These are phyloP conservation scores for Neonectria punicea DNA, from an alignment of 2,329 filamentous ascomycete species.

Conservation along the genomic window DNA sequence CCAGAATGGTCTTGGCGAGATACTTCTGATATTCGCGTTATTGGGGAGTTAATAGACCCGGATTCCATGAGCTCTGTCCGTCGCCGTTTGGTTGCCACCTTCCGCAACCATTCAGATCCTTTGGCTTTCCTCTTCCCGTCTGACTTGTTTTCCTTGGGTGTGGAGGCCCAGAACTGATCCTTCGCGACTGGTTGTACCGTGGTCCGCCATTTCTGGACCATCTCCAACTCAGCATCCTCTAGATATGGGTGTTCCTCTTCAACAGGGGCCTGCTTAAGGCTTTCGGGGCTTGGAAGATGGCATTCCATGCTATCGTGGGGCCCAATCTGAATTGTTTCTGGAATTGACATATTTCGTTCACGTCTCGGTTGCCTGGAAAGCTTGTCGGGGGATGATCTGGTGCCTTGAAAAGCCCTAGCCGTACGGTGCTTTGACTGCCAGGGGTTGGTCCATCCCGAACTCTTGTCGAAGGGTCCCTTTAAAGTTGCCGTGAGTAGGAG, in stretches of 20 bases:
- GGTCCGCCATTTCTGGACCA: slow-evolving; percentile 49
- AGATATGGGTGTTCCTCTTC: slow-evolving; percentile 44
- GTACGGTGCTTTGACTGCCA: slow-evolving; percentile 47
- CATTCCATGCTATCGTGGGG: slow-evolving; percentile 45
- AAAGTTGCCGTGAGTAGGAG: slow-evolving; percentile 69
- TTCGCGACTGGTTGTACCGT: slow-evolving; percentile 29
- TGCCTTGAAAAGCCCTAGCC: slow-evolving; percentile 11
- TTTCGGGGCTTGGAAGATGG: slow-evolving; percentile 56
- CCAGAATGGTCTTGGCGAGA: slow-evolving; percentile 5
- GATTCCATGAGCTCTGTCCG: slow-evolving; percentile 37
- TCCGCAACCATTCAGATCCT: slow-evolving; percentile 48
- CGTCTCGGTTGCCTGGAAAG: slow-evolving; percentile 25
- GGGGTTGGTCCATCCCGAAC: slow-evolving; percentile 47
- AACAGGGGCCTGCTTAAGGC: slow-evolving; percentile 49
- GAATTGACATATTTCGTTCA: slow-evolving; percentile 29
- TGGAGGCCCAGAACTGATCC: slow-evolving; percentile 38
- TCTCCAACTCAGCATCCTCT: slow-evolving; percentile 45
- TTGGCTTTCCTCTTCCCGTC: slow-evolving; percentile 41
- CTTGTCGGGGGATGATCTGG: slow-evolving; percentile 33
- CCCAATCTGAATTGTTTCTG: slow-evolving; percentile 25
- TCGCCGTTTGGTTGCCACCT: slow-evolving; percentile 44
- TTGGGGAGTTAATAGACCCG: slow-evolving; percentile 34
- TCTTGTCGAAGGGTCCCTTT: slow-evolving; percentile 67
- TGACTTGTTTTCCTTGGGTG: slow-evolving; percentile 26
- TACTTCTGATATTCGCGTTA: slow-evolving; percentile 15